phyloP scores from a whole-genome alignment of 108 stramenopile genomes.

The Pseudonitzschia delicatissima region DNA sequence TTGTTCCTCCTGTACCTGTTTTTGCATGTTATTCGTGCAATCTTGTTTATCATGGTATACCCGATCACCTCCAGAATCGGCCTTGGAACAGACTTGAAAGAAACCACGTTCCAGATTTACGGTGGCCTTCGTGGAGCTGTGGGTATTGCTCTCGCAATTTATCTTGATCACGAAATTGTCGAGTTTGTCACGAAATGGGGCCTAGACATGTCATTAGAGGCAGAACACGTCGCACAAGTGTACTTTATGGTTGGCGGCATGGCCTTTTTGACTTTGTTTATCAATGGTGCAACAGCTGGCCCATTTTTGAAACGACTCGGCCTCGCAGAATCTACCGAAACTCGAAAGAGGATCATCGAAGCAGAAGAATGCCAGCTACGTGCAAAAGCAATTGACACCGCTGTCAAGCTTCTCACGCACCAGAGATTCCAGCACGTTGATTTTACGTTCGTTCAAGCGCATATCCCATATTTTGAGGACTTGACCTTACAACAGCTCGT shows the following conservation, averaged over 20 bases:
- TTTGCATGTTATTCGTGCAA: constrained; percentile 54
- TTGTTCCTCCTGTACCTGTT: constrained; percentile 60
- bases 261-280: constrained; percentile 45
- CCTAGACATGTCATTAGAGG: background rate
- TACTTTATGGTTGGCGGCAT: constrained; percentile 51
- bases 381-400: constrained; percentile 25
- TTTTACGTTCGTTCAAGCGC: constrained; percentile 52
- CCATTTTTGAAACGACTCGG: constrained; percentile 53
- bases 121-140: constrained; percentile 86
- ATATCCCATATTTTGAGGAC: constrained; percentile 51
- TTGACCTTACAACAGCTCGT: constrained; percentile 46
- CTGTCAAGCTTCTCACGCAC: constrained; percentile 46
- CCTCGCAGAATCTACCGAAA: constrained; percentile 52
- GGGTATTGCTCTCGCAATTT: constrained; percentile 76
- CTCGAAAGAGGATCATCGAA: constrained; percentile 44
- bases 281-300: constrained; percentile 61
- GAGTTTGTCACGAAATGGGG: background rate
- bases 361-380: constrained; percentile 23
- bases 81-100: constrained; percentile 41
- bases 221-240: constrained; percentile 18
- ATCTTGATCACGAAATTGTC: constrained; percentile 53
- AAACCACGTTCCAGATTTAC: constrained; percentile 66
- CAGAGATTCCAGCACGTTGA: constrained; percentile 45
- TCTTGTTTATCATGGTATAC: constrained; percentile 55
- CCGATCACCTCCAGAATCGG: constrained; percentile 68